Evolutionary conservation across 768 basidiomycete species (phyloP), one percentile per base, ranked within the genome.

Genomic region (Mycena venus): DNA sequence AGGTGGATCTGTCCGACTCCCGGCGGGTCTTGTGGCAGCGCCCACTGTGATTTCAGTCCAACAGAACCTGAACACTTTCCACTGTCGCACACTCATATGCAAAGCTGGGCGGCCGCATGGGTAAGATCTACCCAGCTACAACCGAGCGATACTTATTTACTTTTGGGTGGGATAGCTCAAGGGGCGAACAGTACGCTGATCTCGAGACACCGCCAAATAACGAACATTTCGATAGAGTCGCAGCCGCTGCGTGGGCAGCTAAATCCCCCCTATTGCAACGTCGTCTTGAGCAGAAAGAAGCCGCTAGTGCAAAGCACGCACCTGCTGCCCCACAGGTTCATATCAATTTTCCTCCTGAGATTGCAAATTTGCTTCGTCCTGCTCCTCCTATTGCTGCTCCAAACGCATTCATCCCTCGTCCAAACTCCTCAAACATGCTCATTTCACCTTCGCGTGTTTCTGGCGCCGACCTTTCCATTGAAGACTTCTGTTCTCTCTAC

Each of bases 211-310:
- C n/a, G n/a, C 78, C 74, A 8, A 76, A 76, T 47, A 70, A 69
- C 63, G 7, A 34, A n/a, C 36, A 68, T 10, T 80, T 80, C 49
- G 73, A 78, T 51, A 23, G 31, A 23, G 47, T 78, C 25, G 60
- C 61, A 8, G 53, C 49, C 1, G 23, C 58, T 32, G 55, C 74
- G 4, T 38, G 72, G 36, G 71, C 65, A 7, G 63, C 69, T 19
- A 69, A 75, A 42, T 80, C 77, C 23, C 76, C 78, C 17, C 55
- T 80, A 40, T 42, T 80, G 7, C 73, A 76, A 42, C 68, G 56
- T 19, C 61, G 76, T 2, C 53, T 79, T 25, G 71, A 79, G 17
- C 25, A 34, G 32, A n/a, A 38, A 1, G 10, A 36, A 17, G 21
- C 32, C 27, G 38, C 66, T 34, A 55, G 53, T 5, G 42, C 40